phyloP scores from a whole-genome alignment of 805 yeast species.

The Candida ficus region DNA sequence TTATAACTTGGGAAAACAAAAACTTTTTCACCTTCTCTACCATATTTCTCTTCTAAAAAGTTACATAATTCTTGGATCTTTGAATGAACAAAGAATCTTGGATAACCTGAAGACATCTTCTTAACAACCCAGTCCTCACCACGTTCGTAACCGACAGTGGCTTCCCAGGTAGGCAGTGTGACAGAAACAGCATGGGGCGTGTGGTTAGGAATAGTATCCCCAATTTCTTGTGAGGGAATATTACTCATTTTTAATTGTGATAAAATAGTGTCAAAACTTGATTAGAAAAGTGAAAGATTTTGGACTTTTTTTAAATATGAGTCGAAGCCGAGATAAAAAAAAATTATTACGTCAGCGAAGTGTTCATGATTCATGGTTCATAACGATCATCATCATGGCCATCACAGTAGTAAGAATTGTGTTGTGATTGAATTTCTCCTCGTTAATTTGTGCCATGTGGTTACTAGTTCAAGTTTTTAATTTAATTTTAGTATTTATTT shows the following conservation, averaged over 20 bases:
- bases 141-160: constrained; percentile 88
- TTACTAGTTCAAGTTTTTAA: too few relatives aligned
- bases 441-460: too few relatives aligned
- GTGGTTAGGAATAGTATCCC: constrained; percentile 84
- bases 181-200: constrained; percentile 94
- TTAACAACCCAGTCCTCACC: constrained; percentile 77
- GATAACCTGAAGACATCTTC: constrained; percentile 84
- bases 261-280: neutral
- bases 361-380: too few relatives aligned
- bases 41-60: constrained; percentile 62
- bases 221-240: constrained; percentile 39
- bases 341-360: too few relatives aligned
- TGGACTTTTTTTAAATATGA: too few relatives aligned
- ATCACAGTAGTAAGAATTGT: too few relatives aligned
- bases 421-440: too few relatives aligned
- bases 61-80: constrained; percentile 52
- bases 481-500: too few relatives aligned
- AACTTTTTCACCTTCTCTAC: constrained; percentile 70
- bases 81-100: constrained; percentile 71
- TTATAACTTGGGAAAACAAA: constrained; percentile 73
- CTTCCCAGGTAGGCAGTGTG: constrained; percentile 92
- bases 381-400: too few relatives aligned
- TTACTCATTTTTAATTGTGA: constrained; percentile 3
- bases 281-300: too few relatives aligned
- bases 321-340: too few relatives aligned